Percentiles rank a stretch among this genome's conserved stretches.
phyloP scores from a whole-genome alignment of 805 yeast genomes.

The Suhomyces xylopsoci region DNA sequence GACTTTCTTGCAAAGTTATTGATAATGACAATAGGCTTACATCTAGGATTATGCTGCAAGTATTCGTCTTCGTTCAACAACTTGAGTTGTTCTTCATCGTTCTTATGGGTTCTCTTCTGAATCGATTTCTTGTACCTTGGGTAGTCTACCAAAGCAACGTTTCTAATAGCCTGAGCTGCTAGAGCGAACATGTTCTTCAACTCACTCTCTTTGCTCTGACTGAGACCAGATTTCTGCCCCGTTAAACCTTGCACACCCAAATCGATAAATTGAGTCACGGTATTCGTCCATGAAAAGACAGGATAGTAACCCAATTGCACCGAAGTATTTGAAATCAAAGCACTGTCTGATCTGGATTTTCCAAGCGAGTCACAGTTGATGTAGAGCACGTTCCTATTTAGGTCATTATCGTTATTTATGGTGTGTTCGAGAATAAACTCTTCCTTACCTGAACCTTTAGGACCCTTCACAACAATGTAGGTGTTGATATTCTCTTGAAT shows the following conservation, averaged over 20 bases:
- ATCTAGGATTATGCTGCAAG: slow-evolving; percentile 79
- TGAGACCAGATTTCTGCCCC: slow-evolving; percentile 89
- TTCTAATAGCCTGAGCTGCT: slow-evolving; percentile 69
- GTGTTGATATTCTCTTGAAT: slow-evolving; percentile 86
- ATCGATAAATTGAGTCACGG: slow-evolving; percentile 74
- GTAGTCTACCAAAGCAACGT: slow-evolving; percentile 44
- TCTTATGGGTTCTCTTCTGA: slow-evolving; percentile 15
- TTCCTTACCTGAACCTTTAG: slow-evolving; percentile 92
- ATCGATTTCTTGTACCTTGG: slow-evolving; percentile 24
- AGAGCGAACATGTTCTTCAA: slow-evolving; percentile 75
- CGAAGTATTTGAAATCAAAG: slow-evolving; percentile 66
- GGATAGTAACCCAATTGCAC: slow-evolving; percentile 87
- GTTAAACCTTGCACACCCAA: slow-evolving; percentile 85
- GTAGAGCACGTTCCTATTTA: slow-evolving; percentile 49
- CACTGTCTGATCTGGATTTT: slow-evolving; percentile 71
- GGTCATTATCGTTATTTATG: slow-evolving; percentile 48
- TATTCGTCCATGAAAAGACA: slow-evolving; percentile 87
- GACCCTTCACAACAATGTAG: slow-evolving; percentile 86
- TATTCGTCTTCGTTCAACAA: slow-evolving; percentile 71
- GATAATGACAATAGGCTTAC: slow-evolving; percentile 80
- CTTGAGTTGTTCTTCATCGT: slow-evolving; percentile 24
- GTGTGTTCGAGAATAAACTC: slow-evolving; percentile 71
- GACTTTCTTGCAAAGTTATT: slow-evolving; percentile 66
- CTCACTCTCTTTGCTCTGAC: slow-evolving; percentile 79
- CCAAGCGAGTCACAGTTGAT: slow-evolving; percentile 77